Percentiles rank a stretch among this genome's conserved stretches.
Conservation (phyloP, 371 early-diverging fungal species). For the Massospora cicadina region DNA sequence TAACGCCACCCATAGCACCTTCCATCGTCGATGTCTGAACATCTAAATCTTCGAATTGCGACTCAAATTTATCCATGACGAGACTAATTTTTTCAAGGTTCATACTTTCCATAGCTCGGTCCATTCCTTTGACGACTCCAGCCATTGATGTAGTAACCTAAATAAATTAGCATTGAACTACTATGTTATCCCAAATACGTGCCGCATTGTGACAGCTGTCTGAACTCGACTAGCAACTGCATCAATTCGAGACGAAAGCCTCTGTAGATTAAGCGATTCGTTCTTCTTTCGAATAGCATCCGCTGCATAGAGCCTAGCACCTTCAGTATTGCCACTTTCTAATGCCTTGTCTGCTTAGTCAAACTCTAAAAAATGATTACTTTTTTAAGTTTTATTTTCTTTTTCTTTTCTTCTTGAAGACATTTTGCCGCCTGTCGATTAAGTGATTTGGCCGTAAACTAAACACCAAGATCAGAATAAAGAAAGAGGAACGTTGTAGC, state of each 20-base stretch:
- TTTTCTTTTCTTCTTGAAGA: conserved; percentile 62
- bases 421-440: conserved; percentile 68
- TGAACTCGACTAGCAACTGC: conserved; percentile 83
- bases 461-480: neutral
- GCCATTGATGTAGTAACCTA: conserved; percentile 57
- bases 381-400: conserved; percentile 78
- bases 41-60: conserved; percentile 84
- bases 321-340: conserved; percentile 82
- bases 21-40: conserved; percentile 89
- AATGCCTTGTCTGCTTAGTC: conserved; percentile 41
- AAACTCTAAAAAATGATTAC: conserved; percentile 20
- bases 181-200: conserved; percentile 20
- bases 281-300: conserved; percentile 97
- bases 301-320: conserved; percentile 82
- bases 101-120: conserved; percentile 77
- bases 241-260: conserved; percentile 78
- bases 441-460: conserved; percentile 87
- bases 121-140: conserved; percentile 77
- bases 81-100: conserved; percentile 79
- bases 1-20: conserved; percentile 68
- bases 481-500: neutral
- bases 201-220: conserved; percentile 88
- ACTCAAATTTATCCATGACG: conserved; percentile 90
- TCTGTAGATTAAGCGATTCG: conserved; percentile 70
- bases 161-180: neutral